These are phyloP conservation scores for Rhizoclosmatium globosum DNA, from an alignment of 192 early-diverging fungal genomes.

Conservation along the genomic window DNA sequence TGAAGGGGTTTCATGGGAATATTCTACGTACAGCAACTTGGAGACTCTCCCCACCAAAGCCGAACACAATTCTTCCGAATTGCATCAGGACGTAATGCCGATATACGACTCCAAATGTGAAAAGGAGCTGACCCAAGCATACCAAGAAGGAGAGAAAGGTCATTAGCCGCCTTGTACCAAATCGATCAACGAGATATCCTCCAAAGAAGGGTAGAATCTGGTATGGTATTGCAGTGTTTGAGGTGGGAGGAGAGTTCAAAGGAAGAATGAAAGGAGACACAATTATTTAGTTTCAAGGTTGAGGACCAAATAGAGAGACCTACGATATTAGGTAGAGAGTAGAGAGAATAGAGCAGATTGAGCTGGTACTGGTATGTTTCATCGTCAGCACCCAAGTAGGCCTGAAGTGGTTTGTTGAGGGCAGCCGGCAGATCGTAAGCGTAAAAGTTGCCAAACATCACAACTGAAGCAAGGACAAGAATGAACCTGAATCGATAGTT, in stretches of 20 bases:
- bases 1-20: not conserved
- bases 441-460: conserved; percentile 51
- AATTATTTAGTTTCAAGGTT: not conserved
- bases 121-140: conserved; percentile 55
- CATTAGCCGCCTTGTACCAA: conserved; percentile 53
- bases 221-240: not conserved
- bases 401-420: conserved; percentile 46
- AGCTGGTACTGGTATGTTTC: conserved; percentile 53
- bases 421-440: conserved; percentile 59
- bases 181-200: conserved; percentile 57
- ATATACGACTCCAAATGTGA: conserved; percentile 53
- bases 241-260: not conserved
- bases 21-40: conserved; percentile 49
- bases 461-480: not conserved
- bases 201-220: conserved; percentile 63
- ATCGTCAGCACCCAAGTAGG: conserved; percentile 39
- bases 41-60: conserved; percentile 61
- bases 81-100: conserved; percentile 41
- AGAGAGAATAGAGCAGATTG: conserved; percentile 59
- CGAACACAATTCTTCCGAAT: conserved; percentile 63
- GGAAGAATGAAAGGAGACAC: not conserved
- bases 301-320: not conserved
- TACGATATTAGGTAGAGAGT: conserved; percentile 68
- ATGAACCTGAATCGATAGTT: not conserved
- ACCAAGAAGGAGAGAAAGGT: conserved; percentile 47